Base-by-base conservation (phyloP, 176 grass and related monocot species). In the Pontederia crassipes region DNA sequence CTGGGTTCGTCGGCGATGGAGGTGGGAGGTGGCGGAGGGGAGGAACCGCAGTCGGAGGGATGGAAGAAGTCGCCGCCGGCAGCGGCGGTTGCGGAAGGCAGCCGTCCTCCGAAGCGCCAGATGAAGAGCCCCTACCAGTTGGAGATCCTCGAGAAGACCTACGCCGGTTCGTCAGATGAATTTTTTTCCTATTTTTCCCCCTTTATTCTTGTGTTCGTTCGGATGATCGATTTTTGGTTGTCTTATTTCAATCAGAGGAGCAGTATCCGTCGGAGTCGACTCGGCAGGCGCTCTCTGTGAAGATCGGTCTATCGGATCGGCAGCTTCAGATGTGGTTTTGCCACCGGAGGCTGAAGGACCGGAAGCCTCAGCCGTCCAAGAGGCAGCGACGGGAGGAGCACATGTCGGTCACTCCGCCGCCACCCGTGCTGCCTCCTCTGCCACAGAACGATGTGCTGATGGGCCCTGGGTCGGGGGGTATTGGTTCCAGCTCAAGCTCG, bases 321-420 rank as follows among this genome's bases (percentile, higher is more conserved):
- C 94, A 98, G 65, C 85, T 98, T 45, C 88, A 98, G 78, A 98
- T 98, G 85, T 98, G 94, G 94, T 98, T 98, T 82, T 98, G 88
- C 72, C 94, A 98, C 32, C 74, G 84, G 18, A 71, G 94, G 15
- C 82, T 93, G 32, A 98, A 98, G 74, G 94, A 93, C 76, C 64
- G 88, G 10, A 92, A 86, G 62, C 13, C 55, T 12, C 81, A 68
- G 32, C 79, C 68, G 0, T 16, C 67, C 11, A 85, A 75, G 57
- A 59, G 58, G 51, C 83, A 77, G 10, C 63, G 55, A 59, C 69
- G 58, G 66, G 81, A 85, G 29, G 87, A 85, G 50, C 17, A 52
- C 0, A 3, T 56, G 29, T 12, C 52, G 54, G 20, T 10, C 12
- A 65, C 62, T 28, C 65, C 55, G 26, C 64, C 8, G 9, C 72